Evolutionary conservation across 2,329 filamentous ascomycete species (phyloP).

Genomic region (Hymenoscyphus albidus): DNA sequence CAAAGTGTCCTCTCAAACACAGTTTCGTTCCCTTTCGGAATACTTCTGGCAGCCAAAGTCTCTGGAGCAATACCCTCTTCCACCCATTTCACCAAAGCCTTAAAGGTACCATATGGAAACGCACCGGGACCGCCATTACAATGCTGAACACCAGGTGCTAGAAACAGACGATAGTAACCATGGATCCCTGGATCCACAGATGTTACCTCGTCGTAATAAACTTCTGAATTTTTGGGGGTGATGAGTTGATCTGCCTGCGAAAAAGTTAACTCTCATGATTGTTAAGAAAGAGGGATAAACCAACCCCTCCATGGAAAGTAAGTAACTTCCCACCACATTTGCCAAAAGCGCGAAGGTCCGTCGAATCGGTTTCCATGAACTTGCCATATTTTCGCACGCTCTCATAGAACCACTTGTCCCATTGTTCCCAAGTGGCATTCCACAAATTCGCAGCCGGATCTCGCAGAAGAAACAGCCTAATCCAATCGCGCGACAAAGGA

Average conservation of each 20-base stretch:
- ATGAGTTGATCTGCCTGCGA: conserved; percentile 4
- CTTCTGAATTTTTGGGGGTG: not conserved
- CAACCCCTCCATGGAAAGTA: conserved; percentile 2
- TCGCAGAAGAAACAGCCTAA: conserved; percentile 11
- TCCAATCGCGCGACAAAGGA: not conserved
- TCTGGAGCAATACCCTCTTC: conserved; percentile 31
- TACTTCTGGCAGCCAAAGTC: conserved; percentile 5
- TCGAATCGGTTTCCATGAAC: conserved; percentile 14
- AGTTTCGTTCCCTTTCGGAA: not conserved
- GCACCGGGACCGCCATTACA: conserved; percentile 25
- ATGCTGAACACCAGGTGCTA: not conserved
- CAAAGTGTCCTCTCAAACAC: not conserved
- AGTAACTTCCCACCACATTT: conserved; percentile 1
- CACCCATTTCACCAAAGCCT: conserved; percentile 31
- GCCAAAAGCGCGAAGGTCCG: conserved; percentile 10
- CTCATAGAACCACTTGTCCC: conserved; percentile 1
- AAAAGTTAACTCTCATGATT: not conserved
- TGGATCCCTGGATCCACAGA: not conserved
- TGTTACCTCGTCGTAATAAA: not conserved
- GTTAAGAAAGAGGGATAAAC: not conserved
- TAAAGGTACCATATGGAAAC: conserved; percentile 25
- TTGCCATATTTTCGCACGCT: conserved; percentile 9
- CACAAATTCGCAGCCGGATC: conserved; percentile 13
- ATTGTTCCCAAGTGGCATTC: conserved; percentile 12
- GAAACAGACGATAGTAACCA: not conserved